These are phyloP conservation scores for Brettanomyces custersianus DNA, from an alignment of 805 yeast species.

Conservation along the genomic window DNA sequence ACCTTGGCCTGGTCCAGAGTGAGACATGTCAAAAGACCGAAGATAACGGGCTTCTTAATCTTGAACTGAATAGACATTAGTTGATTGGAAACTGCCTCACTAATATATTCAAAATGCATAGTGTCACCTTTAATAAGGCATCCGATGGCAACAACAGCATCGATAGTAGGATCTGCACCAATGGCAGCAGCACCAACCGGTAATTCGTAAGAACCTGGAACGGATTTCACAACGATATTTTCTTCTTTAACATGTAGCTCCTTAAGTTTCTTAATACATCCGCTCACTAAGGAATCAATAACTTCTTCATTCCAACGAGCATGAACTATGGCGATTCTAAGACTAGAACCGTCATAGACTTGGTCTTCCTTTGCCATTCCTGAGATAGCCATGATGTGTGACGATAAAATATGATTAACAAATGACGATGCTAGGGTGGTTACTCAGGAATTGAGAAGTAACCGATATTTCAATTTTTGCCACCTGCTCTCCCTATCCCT, in stretches of 20 bases:
- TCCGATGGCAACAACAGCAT: slow-evolving; percentile 91
- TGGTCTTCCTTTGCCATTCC: slow-evolving; percentile 57
- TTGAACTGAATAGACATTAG: slow-evolving; percentile 75
- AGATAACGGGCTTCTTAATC: slow-evolving; percentile 71
- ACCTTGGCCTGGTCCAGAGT: slow-evolving; percentile 91
- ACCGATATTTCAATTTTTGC: too few relatives aligned
- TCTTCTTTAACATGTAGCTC: slow-evolving; percentile 65
- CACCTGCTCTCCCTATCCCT: too few relatives aligned
- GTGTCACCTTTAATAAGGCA: slow-evolving; percentile 93
- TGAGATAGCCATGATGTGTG: slow-evolving; percentile 51
- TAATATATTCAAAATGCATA: slow-evolving; percentile 96
- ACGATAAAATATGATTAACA: too few relatives aligned
- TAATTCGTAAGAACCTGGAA: slow-evolving; percentile 92
- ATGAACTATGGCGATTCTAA: slow-evolving; percentile 80
- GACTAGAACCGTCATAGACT: slow-evolving; percentile 41
- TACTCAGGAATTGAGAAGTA: too few relatives aligned
- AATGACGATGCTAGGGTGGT: too few relatives aligned
- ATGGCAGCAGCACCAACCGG: slow-evolving; percentile 69
- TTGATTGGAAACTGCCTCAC: slow-evolving; percentile 80
- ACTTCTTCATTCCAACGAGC: slow-evolving; percentile 90
- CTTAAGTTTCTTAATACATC: slow-evolving; percentile 54
- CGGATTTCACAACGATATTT: slow-evolving; percentile 73
- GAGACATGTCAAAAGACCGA: slow-evolving; percentile 87
- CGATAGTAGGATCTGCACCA: slow-evolving; percentile 43
- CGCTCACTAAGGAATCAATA: slow-evolving; percentile 71